These are phyloP conservation scores for Cerioporus squamosus DNA, from an alignment of 1,284 basidiomycete genomes.

Conservation along the genomic window DNA sequence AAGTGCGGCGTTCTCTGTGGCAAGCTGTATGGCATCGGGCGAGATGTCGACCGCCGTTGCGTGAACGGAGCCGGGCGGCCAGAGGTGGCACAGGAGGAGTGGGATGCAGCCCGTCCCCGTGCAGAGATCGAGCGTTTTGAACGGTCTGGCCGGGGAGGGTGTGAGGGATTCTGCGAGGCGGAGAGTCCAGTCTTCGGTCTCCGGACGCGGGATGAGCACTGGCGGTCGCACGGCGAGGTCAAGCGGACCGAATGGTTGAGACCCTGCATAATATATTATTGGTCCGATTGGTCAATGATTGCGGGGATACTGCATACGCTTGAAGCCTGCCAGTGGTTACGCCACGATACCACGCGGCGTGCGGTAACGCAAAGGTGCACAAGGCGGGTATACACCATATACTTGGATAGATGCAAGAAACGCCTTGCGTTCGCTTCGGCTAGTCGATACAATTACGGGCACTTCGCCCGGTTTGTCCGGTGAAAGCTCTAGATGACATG, in stretches of 20 bases:
- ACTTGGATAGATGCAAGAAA: too few relatives aligned
- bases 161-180: conserved; percentile 52
- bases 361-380: too few relatives aligned
- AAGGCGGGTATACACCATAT: too few relatives aligned
- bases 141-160: conserved; percentile 43
- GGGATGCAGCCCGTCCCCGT: conserved; percentile 92
- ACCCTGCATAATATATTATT: too few relatives aligned
- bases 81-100: conserved; percentile 72
- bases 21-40: conserved; percentile 68
- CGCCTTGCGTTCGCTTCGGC: too few relatives aligned
- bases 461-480: too few relatives aligned
- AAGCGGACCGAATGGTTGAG: conserved; percentile 87
- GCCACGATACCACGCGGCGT: too few relatives aligned
- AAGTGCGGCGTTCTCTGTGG: conserved; percentile 66
- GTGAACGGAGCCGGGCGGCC: conserved; percentile 51
- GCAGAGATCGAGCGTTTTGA: conserved; percentile 81
- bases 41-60: conserved; percentile 79
- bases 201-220: conserved; percentile 88
- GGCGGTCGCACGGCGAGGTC: conserved; percentile 74
- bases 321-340: too few relatives aligned
- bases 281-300: too few relatives aligned
- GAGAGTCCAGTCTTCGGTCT: conserved; percentile 85
- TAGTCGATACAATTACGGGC: too few relatives aligned
- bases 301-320: too few relatives aligned
- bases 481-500: too few relatives aligned